Percentiles rank a stretch among this genome's conserved stretches.
These are phyloP conservation scores for Gleditsia sinensis DNA, from an alignment of 306 rosid species.

Conservation along the genomic window DNA sequence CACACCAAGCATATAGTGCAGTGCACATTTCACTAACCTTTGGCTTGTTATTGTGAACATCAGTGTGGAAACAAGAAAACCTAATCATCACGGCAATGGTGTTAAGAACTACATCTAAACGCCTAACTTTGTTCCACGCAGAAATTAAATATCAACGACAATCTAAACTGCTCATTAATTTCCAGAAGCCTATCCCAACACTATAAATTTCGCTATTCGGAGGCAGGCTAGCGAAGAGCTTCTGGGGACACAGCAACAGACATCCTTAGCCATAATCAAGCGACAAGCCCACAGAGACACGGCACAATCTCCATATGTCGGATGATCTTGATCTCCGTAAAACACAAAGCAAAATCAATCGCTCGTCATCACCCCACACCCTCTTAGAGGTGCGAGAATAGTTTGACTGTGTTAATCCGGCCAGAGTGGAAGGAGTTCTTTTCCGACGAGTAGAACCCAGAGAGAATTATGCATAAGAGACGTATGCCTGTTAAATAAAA, in stretches of 20 bases:
- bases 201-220: conserved; percentile 24
- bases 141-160: conserved; percentile 38
- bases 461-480: conserved; percentile 54
- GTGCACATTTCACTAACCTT: conserved; percentile 60
- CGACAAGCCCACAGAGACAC: conserved; percentile 82
- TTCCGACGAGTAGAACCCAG: conserved; percentile 51
- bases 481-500: conserved; percentile 52
- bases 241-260: conserved; percentile 38
- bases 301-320: conserved; percentile 94
- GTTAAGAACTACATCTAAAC: conserved; percentile 50
- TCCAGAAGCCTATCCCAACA: conserved; percentile 48
- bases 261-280: conserved; percentile 94
- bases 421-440: conserved; percentile 89
- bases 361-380: conserved; percentile 92
- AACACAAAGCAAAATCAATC: conserved; percentile 64
- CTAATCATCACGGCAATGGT: conserved; percentile 58
- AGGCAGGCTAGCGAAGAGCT: conserved; percentile 40
- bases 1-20: conserved; percentile 10
- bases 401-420: conserved; percentile 63
- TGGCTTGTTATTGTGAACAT: conserved; percentile 57
- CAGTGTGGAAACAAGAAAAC: conserved; percentile 78
- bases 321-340: conserved; percentile 71
- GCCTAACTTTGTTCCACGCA: conserved; percentile 32
- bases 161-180: conserved; percentile 40
- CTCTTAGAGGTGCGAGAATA: conserved; percentile 89